A percentile compares a stretch with the other conserved stretches of the same genome.
These are phyloP conservation scores for Neophaeococcomyces mojaviensis DNA, from an alignment of 2,329 filamentous ascomycete genomes.

Conservation along the genomic window DNA sequence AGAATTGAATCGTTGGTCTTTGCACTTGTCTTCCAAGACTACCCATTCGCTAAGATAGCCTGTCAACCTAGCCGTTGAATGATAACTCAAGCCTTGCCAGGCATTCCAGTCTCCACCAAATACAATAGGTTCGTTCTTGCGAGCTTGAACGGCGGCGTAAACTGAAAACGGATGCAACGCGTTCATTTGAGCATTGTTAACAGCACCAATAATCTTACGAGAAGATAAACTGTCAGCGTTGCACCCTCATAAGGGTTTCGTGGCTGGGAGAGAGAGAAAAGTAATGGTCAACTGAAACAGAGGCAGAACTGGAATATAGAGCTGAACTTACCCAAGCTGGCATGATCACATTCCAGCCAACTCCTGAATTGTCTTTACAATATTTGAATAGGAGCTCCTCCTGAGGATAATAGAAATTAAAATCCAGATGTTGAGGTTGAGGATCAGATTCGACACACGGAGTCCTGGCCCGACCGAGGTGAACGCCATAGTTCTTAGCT, in stretches of 20 bases:
- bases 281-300: too few species aligned
- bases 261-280: background rate
- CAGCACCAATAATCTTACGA: slow-evolving; percentile 7
- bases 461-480: slow-evolving; percentile 38
- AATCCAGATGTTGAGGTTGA: slow-evolving; percentile 34
- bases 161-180: slow-evolving; percentile 41
- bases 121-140: slow-evolving; percentile 34
- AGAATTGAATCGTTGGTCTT: slow-evolving; percentile 44
- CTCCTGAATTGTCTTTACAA: slow-evolving; percentile 30
- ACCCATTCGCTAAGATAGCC: slow-evolving; percentile 46
- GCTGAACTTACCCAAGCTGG: slow-evolving; percentile 44
- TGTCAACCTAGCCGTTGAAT: slow-evolving; percentile 42
- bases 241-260: background rate
- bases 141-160: slow-evolving; percentile 42
- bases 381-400: slow-evolving; percentile 43
- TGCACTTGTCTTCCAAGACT: slow-evolving; percentile 34
- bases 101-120: slow-evolving; percentile 38
- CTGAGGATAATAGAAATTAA: slow-evolving; percentile 51
- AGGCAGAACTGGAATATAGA: slow-evolving; percentile 26
- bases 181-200: slow-evolving; percentile 37
- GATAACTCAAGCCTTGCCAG: slow-evolving; percentile 39
- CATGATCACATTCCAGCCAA: slow-evolving; percentile 41
- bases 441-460: slow-evolving; percentile 43
- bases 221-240: background rate
- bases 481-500: slow-evolving; percentile 47